Conservation (phyloP, 225 moss, liverwort and hornwort genomes). For the Straminergon stramineum region DNA sequence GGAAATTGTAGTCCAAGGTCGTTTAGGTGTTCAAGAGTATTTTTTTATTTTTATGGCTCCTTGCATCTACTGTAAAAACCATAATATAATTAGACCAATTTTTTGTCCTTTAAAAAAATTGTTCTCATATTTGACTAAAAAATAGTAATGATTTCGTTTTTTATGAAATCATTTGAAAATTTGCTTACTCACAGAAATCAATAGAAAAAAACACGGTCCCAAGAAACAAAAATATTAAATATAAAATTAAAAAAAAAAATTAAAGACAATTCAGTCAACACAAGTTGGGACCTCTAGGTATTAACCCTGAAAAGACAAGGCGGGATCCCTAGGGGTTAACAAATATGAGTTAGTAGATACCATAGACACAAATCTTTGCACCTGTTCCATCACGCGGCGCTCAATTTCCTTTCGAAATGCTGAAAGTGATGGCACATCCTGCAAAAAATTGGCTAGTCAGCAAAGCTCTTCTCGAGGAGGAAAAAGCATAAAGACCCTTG, state of each 20-base stretch:
- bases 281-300: neutral
- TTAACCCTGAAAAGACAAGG: neutral
- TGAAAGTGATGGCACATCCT: constrained; percentile 66
- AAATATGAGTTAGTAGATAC: neutral
- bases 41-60: neutral
- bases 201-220: neutral
- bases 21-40: neutral
- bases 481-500: neutral
- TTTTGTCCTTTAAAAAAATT: neutral
- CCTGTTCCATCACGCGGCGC: constrained; percentile 76
- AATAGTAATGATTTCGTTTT: neutral
- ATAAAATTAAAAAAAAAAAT: neutral
- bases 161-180: neutral
- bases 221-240: neutral
- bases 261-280: neutral
- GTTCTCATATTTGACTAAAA: neutral
- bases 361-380: neutral
- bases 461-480: neutral
- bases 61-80: neutral
- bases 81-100: no score
- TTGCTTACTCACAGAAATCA: neutral
- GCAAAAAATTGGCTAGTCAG: constrained; percentile 4
- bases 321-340: neutral
- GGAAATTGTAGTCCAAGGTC: neutral
- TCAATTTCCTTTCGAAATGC: constrained; percentile 74